Conservation (phyloP, 2,329 filamentous ascomycete genomes). For the Pseudogymnoascus destructans region DNA sequence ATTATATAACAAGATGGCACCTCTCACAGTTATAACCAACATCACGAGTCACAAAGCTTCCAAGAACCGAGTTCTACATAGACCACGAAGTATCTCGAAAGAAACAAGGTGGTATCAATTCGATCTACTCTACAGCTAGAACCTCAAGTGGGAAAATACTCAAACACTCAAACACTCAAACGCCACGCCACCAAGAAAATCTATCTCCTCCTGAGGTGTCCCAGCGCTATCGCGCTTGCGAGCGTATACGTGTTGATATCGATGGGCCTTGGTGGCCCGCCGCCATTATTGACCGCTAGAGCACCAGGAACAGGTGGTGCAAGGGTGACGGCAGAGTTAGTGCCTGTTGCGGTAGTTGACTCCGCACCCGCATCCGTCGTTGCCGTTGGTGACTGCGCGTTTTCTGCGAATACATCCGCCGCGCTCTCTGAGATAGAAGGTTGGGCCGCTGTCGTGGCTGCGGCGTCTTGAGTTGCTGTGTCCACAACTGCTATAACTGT, state of each 20-base stretch:
- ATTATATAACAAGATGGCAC: background rate
- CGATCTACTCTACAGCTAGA: conserved; percentile 8
- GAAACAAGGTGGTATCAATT: conserved; percentile 8
- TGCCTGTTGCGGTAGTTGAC: background rate
- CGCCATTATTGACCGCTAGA: conserved; percentile 8
- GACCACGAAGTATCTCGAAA: background rate
- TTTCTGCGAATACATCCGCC: background rate
- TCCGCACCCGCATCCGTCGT: background rate
- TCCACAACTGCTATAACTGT: conserved; percentile 10
- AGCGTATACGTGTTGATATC: conserved; percentile 23
- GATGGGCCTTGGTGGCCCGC: conserved; percentile 12
- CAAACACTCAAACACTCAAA: conserved; percentile 7
- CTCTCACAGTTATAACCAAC: background rate
- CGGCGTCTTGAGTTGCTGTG: conserved; percentile 2
- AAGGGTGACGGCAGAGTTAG: conserved; percentile 5
- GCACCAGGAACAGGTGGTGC: conserved; percentile 10
- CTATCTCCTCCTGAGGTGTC: conserved; percentile 17
- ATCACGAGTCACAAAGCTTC: background rate
- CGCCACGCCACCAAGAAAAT: conserved; percentile 10
- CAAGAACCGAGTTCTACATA: background rate
- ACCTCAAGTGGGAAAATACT: conserved; percentile 6
- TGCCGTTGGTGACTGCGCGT: background rate
- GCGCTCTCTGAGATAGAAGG: background rate
- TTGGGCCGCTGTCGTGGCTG: background rate
- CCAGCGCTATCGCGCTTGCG: conserved; percentile 20